Percentiles rank a stretch among this genome's conserved stretches.
Evolutionary conservation across 768 basidiomycete species (phyloP).

Genomic region (Psilocybe subaeruginosa): DNA sequence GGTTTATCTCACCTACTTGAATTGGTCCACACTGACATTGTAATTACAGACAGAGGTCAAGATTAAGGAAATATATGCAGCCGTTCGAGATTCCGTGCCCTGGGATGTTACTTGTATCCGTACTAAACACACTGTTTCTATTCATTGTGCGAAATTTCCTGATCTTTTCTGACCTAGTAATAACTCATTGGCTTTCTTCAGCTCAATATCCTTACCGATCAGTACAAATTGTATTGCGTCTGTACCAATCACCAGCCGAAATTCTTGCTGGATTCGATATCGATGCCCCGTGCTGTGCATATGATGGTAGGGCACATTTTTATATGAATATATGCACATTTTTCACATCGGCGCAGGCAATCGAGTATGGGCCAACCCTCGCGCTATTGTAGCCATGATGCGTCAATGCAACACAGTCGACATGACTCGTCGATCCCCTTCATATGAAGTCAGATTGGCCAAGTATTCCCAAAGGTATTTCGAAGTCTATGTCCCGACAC

Average conservation of each 20-base stretch:
- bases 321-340: neutral
- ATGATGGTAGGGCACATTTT: constrained; percentile 26
- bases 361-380: constrained; percentile 63
- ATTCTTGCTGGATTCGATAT: constrained; percentile 71
- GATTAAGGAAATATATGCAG: constrained; percentile 61
- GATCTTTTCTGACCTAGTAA: neutral
- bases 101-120: constrained; percentile 73
- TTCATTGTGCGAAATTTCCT: constrained; percentile 47
- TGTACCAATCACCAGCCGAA: constrained; percentile 67
- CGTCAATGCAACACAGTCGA: constrained; percentile 67
- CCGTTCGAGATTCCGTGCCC: constrained; percentile 65
- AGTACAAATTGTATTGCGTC: constrained; percentile 67
- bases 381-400: constrained; percentile 64
- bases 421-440: constrained; percentile 62
- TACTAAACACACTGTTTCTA: constrained; percentile 67
- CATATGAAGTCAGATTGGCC: constrained; percentile 63
- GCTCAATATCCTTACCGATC: constrained; percentile 69
- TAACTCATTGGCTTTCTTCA: constrained; percentile 19
- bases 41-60: constrained; percentile 55
- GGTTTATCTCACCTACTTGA: neutral
- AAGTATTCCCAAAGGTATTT: constrained; percentile 60
- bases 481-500: constrained; percentile 58
- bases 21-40: neutral
- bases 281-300: constrained; percentile 64
- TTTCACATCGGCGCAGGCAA: constrained; percentile 28